phyloP scores from a whole-genome alignment of 306 rosid species.

The Begonia masoniana region DNA sequence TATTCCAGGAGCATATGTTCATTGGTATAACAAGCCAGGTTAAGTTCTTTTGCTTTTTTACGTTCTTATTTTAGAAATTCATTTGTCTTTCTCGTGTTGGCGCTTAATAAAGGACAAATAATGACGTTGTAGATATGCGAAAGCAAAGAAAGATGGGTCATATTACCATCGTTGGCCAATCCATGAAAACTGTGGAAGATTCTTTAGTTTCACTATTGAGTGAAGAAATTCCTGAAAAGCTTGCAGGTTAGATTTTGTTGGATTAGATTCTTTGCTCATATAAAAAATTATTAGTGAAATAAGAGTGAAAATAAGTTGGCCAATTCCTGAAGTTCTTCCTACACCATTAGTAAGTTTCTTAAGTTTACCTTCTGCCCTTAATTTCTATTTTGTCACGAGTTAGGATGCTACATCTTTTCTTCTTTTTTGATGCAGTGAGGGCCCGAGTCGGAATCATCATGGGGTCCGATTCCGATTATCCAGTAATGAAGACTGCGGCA shows the following conservation, averaged over 20 bases:
- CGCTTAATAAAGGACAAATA: no score
- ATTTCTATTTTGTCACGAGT: no score
- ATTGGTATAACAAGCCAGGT: conserved; percentile 98
- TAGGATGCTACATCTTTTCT: no score
- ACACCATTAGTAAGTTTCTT: no score
- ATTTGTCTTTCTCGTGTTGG: not conserved
- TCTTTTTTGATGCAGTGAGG: conserved; percentile 12
- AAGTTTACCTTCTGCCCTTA: no score
- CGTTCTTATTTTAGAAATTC: not conserved
- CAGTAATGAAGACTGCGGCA: conserved; percentile 85
- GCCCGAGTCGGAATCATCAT: conserved; percentile 76
- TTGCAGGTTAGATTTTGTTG: conserved; percentile 23
- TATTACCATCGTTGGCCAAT: conserved; percentile 69
- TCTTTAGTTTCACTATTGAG: conserved; percentile 28
- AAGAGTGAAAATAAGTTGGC: no score
- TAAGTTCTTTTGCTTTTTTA: conserved; percentile 8
- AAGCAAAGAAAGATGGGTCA: conserved; percentile 95
- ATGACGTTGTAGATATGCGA: conserved; percentile 48
- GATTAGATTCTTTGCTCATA: no score
- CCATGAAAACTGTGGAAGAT: conserved; percentile 39
- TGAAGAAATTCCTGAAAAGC: conserved; percentile 24
- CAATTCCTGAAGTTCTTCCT: no score
- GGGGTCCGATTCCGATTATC: conserved; percentile 98
- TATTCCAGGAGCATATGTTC: conserved; percentile 61
- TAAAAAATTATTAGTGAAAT: no score